These are phyloP conservation scores for Neurospora sp. DNA, from an alignment of 495 filamentous ascomycete species.

Conservation along the genomic window DNA sequence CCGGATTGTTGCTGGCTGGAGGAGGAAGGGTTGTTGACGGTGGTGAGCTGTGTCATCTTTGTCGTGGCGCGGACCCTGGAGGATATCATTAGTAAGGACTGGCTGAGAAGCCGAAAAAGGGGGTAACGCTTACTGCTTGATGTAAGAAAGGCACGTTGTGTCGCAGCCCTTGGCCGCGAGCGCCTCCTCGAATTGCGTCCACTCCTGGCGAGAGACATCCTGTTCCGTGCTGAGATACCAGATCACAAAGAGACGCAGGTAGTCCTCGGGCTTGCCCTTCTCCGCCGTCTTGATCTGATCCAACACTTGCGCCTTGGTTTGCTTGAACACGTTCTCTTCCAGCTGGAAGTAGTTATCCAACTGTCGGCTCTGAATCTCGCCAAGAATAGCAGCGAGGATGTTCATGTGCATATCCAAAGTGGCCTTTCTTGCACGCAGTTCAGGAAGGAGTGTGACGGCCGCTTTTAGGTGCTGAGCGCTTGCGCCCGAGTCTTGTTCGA, in stretches of 20 bases:
- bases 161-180: conserved; percentile 64
- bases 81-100: conserved; percentile 18
- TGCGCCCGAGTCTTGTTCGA: conserved; percentile 78
- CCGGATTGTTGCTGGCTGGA: conserved; percentile 45
- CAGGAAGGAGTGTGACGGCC: conserved; percentile 84
- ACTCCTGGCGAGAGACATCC: conserved; percentile 70
- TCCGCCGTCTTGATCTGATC: conserved; percentile 72
- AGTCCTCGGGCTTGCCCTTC: conserved; percentile 80
- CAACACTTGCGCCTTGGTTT: conserved; percentile 80
- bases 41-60: conserved; percentile 98
- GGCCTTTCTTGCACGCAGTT: conserved; percentile 84
- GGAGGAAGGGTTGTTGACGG: conserved; percentile 49
- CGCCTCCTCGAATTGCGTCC: conserved; percentile 81
- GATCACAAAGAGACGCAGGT: conserved; percentile 88
- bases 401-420: conserved; percentile 99
- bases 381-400: conserved; percentile 22
- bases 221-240: conserved; percentile 96
- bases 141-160: conserved; percentile 68
- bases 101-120: not conserved
- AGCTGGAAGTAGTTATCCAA: conserved; percentile 94
- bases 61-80: conserved; percentile 84
- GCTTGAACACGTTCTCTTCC: conserved; percentile 88
- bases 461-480: conserved; percentile 92
- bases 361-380: conserved; percentile 54
- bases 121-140: conserved; percentile 56